Base-by-base conservation (phyloP, 352 stramenopile species). In the Globisporangium nodosum region DNA sequence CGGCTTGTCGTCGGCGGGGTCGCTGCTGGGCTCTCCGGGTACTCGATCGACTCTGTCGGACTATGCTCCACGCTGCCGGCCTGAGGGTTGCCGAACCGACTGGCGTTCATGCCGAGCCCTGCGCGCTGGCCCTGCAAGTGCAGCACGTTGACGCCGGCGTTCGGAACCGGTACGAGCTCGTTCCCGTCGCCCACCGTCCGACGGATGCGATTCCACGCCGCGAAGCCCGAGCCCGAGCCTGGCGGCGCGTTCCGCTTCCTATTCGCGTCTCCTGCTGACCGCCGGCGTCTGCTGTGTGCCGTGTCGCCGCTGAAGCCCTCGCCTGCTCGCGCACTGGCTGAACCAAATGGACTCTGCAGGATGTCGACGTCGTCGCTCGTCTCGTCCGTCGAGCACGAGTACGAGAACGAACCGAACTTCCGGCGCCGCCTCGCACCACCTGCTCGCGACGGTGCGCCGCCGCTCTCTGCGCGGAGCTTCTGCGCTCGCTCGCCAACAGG, bases 361-460 rank as follows among this genome's bases (percentile, higher is more conserved):
- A 45, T n/a, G 61, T 52, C 5, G 51, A 60, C 49, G 21, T 88
- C 81, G 20, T 90, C 78, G 52, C 78, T 88, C 24, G 74, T 85
- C 54, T 90, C 78, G 1, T 49, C 43, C 11, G 78, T 90, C 11
- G 81, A 85, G 55, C 69, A 87, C 54, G 81, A 90, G 64, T 84
- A 87, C 20, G 76, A 71, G 46, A 88, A 84, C 7, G 78, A 88
- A 5, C 73, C 74, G 46, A 81, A 70, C 31, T 61, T 66, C 7
- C 61, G n/a, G 63, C 69, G 27, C 18, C 63, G 60, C 33, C 58
- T 64, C 27, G 65, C 58, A 16, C 60, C 16, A 3, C 12, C 24
- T 3, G 27, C 27, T 21, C 5, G 48, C 16, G 27, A 8, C 6
- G 30, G 15, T 5, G 11, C 35, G 37, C 31, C 37, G 16, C 49